Base-by-base conservation (phyloP, 148 eudicot genomes). In the Fagopyrum homotropicum region DNA sequence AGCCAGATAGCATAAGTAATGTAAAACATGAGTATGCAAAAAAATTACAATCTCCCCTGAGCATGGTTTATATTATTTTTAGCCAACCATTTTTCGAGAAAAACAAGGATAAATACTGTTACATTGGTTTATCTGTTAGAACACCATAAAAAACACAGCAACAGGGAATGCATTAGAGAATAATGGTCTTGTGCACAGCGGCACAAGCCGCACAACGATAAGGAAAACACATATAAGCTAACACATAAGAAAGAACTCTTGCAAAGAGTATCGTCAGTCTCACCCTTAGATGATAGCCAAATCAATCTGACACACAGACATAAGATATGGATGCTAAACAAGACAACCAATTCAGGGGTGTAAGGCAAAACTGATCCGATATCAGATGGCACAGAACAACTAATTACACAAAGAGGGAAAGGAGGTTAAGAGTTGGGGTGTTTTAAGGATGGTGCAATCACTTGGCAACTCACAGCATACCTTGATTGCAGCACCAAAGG, bases 401-500 rank as follows among this genome's bases (percentile, higher is more conserved):
- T 14, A 46, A 35, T 40, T 12, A 64, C 45, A 40, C 14, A 64
- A 30, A 64, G 6, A 5, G 16, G 17, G 45, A 64, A 22, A 22
- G 26, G 26, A 22, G 26, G 26, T 22, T 22, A 22, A 22, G 26
- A 22, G 26, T 22, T 22, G 26, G 26, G 26, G 0, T 22, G 26
- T 22, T 22, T 22, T 22, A 22, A 22, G 26, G 46, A 64, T 64
- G 15, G 2, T 35, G 70, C 70, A 14, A 14, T 40, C 45, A 35
- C 29, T 64, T 14, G 35, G 45, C 8, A 35, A 64, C 29, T 30
- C 26, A 22, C 26, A 22, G 26, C 46, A 74, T 78, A 94, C 98
- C 97, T 94, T 94, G 72, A 90, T 82, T 64, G 96, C 91, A 51
- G 98, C 98, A 78, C 97, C 97, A 83, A 91, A 89, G 43, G 96